Conservation (phyloP, 2,329 filamentous ascomycete species). For the Xylariales sp. region DNA sequence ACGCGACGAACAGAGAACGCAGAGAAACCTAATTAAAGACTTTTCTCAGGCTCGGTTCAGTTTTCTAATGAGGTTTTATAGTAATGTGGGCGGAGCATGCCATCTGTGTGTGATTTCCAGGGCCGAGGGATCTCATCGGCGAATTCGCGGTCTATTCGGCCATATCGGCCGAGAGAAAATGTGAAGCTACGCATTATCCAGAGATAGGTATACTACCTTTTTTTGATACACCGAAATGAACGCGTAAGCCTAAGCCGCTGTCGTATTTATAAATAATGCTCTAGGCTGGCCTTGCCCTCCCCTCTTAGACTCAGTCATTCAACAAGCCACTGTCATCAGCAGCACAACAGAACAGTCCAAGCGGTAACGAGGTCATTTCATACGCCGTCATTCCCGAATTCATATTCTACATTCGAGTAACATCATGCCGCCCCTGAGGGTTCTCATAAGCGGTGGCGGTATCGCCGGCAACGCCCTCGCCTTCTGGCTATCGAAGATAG, state of each 20-base stretch:
- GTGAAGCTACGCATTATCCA: neutral
- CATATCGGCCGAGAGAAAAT: conserved; percentile 23
- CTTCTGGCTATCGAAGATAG: conserved; percentile 58
- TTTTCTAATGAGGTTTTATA: neutral
- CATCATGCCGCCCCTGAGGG: conserved; percentile 43
- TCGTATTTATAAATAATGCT: conserved; percentile 19
- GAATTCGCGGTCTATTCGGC: conserved; percentile 32
- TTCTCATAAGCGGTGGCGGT: conserved; percentile 53
- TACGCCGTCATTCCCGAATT: neutral
- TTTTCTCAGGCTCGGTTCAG: neutral
- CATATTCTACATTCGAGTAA: conserved; percentile 17
- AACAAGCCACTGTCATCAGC: neutral
- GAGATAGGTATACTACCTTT: neutral
- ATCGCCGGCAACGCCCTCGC: conserved; percentile 59
- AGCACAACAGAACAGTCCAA: neutral
- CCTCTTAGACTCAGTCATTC: neutral
- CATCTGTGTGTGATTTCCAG: neutral
- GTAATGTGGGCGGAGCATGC: neutral
- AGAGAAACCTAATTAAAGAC: neutral
- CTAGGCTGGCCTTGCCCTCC: neutral
- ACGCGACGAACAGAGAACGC: neutral
- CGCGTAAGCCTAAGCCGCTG: neutral
- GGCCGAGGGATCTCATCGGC: conserved; percentile 6
- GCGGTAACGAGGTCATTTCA: neutral
- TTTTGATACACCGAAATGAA: conserved; percentile 25